These are phyloP conservation scores for Aspergillus japonicus DNA, from an alignment of 2,329 filamentous ascomycete species.

Conservation along the genomic window DNA sequence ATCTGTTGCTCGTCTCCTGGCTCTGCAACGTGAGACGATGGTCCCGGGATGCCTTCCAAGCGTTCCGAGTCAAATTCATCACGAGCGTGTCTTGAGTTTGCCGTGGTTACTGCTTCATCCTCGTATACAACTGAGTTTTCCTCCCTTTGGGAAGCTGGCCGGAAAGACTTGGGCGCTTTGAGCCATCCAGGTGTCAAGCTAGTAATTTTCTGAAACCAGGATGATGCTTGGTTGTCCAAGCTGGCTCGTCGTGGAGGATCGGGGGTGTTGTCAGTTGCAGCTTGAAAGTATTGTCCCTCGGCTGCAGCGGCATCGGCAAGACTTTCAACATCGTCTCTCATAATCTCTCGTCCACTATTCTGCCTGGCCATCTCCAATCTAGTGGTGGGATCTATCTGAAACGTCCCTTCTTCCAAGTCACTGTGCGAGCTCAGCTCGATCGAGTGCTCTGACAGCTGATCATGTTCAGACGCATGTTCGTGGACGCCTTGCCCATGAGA, in stretches of 20 bases:
- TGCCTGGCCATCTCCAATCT: slow-evolving; percentile 20
- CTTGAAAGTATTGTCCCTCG: slow-evolving; percentile 17
- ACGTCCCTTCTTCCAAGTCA: slow-evolving; percentile 22
- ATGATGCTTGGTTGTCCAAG: slow-evolving; percentile 28
- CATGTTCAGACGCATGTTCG: slow-evolving; percentile 20
- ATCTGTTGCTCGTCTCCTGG: slow-evolving; percentile 10
- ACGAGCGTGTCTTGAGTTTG: slow-evolving; percentile 7
- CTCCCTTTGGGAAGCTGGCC: slow-evolving; percentile 10
- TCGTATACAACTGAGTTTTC: slow-evolving; percentile 20
- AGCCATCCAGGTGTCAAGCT: slow-evolving; percentile 37
- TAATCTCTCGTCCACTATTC: slow-evolving; percentile 7
- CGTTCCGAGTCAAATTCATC: slow-evolving; percentile 13
- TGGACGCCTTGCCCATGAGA: slow-evolving; percentile 15
- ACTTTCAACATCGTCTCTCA: slow-evolving; percentile 13
- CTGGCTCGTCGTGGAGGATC: slow-evolving; percentile 16
- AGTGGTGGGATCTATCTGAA: slow-evolving; percentile 26
- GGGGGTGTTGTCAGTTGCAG: slow-evolving; percentile 24
- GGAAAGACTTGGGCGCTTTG: slow-evolving; percentile 30
- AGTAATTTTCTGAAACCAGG: slow-evolving; percentile 39
- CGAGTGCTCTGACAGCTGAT: slow-evolving; percentile 24
- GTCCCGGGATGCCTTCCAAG: slow-evolving; percentile 17
- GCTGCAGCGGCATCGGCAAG: slow-evolving; percentile 16
- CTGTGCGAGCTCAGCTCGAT: slow-evolving; percentile 28
- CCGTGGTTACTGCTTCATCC: slow-evolving; percentile 16
- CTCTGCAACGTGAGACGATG: slow-evolving; percentile 3